These are phyloP conservation scores for Halophytophthora batemanensis DNA, from an alignment of 352 stramenopile species.

Conservation along the genomic window DNA sequence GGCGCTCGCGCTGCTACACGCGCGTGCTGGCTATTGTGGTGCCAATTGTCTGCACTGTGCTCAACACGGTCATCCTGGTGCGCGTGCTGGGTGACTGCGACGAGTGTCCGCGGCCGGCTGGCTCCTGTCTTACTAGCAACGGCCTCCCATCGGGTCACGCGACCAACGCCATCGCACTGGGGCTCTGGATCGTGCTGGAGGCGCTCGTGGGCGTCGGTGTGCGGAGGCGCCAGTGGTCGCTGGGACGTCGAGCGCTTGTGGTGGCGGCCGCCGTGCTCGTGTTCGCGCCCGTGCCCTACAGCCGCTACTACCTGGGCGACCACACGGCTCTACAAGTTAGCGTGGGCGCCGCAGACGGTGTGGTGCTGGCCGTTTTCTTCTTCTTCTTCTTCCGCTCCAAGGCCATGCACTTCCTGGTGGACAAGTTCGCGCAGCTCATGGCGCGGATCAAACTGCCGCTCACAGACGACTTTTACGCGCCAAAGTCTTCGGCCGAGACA, in stretches of 20 bases:
- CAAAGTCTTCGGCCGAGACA: slow-evolving; percentile 3
- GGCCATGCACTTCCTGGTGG: slow-evolving; percentile 22
- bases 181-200: slow-evolving; percentile 38
- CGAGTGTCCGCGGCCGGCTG: slow-evolving; percentile 31
- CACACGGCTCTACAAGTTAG: slow-evolving; percentile 37
- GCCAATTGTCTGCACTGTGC: slow-evolving; percentile 31
- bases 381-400: slow-evolving; percentile 38
- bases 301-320: slow-evolving; percentile 44
- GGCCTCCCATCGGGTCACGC: slow-evolving; percentile 44
- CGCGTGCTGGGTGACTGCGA: slow-evolving; percentile 31
- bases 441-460: slow-evolving; percentile 27
- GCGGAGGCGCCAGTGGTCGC: slow-evolving; percentile 19
- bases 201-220: slow-evolving; percentile 24
- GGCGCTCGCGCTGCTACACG: slow-evolving; percentile 35
- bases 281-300: slow-evolving; percentile 39
- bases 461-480: slow-evolving; percentile 37
- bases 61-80: slow-evolving; percentile 41
- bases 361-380: slow-evolving; percentile 31
- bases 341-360: slow-evolving; percentile 27
- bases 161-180: slow-evolving; percentile 43
- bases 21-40: slow-evolving; percentile 36
- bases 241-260: slow-evolving; percentile 10
- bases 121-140: slow-evolving; percentile 38
- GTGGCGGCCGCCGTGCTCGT: slow-evolving; percentile 18
- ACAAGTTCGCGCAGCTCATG: slow-evolving; percentile 16